Base-by-base conservation (phyloP, 129 eudicot genomes). In the Pulicaria dysenterica region DNA sequence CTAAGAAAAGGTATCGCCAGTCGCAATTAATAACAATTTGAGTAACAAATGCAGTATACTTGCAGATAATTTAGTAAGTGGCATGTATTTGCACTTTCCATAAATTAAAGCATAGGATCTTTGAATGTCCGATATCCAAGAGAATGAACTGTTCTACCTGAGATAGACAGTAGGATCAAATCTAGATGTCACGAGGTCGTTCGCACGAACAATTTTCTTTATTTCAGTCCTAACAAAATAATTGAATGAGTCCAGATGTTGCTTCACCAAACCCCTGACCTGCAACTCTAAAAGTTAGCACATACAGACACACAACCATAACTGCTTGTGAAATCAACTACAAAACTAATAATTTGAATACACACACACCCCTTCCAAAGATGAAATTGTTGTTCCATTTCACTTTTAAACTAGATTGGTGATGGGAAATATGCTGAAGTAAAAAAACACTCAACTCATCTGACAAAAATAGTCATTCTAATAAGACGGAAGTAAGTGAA, bases 251-350 rank as follows among this genome's bases (percentile, higher is more conserved):
- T 90, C 96, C 77, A 94, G 67, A 77, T 94, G 98, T 57, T 90
- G 87, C 73, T 88, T 94, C 81, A 90, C 98, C 82, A 94, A 77
- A 31, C 96, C 98, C 78, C 98, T 82, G 67, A 87, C 90, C 98
- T 92, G 76, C 65, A 82, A 49, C 45, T 37, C 77, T 72, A 83
- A 56, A 42, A 39, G 49, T 61, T 24, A 56, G 31, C 54, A 62
- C 45, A 59, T 46, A n/a, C 14, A 72, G 31, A 24, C 31, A 24
- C 31, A 24, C 1, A 24, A 24, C 31, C 31, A 61, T 61, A 40
- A 40, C 34, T 40, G 9, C 11, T 58, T 58, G 42, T 43, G 37
- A 31, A 51, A 46, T 48, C 72, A 48, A 67, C 11, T 19, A 15
- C n/a, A 67, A 43, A 58, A 73, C 43, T 66, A 46, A 31, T 31